Evolutionary conservation across 2,329 filamentous ascomycete genomes (phyloP), one percentile per base, ranked within the genome.

Genomic region (Colletotrichum cordylinicola): DNA sequence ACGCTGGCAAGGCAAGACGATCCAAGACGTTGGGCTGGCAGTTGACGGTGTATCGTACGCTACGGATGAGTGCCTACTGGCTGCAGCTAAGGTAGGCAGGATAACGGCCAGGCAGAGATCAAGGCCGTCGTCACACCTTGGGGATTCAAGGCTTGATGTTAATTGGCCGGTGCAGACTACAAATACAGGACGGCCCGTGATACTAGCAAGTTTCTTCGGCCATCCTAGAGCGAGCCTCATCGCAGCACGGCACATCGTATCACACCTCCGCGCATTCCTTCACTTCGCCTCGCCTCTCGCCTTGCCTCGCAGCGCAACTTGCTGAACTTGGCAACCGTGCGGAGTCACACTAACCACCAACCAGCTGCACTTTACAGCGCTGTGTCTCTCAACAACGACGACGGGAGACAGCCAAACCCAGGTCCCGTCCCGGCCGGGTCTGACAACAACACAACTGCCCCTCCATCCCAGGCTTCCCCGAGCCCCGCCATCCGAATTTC

Each of bases 41-140:
- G 43, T 52, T 24, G 15, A 56, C 70, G 29, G 29, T 24, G 55
- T 15, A 35, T 21, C 43, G 29, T 21, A 48, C 21, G 18, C 43
- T n/a, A 33, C 33, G 39, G 29, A 55, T 29, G n/a, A 52, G n/a
- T 69, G 15, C 21, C 29, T 58, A 29, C 35, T 64, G 33, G 58
- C 43, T 27, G 52, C 65, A 29, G 37, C 43, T 60, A 52, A 29
- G 29, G 62, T 37, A 52, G 69, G 52, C 55, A 43, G 21, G 35
- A 52, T 29, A 39, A 27, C 43, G 61, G 61, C 43, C 52, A 68
- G 70, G 56, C 56, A 74, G 67, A 69, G 48, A 58, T 48, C 64
- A 60, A 52, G 64, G 70, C 74, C 70, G 70, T 76, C 70, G 74
- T 76, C 74, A 76, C 65, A 74, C 48, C 43, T 55, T 8, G n/a